phyloP scores from a whole-genome alignment of 2,329 filamentous ascomycete genomes.

The Trichoderma brevicompactum region DNA sequence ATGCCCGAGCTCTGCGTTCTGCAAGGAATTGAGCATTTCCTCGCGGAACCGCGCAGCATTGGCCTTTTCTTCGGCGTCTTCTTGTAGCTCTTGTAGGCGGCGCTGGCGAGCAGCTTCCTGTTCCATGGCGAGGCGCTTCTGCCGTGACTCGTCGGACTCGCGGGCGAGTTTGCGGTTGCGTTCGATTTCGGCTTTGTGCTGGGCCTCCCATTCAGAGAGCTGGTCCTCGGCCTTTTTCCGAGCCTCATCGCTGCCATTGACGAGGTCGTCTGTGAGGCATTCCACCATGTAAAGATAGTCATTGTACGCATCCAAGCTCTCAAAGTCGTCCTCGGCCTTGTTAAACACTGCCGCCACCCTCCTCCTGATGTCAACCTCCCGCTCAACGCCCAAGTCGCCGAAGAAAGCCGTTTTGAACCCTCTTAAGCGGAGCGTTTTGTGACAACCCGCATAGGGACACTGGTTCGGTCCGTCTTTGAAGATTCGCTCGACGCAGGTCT shows the following conservation, averaged over 20 bases:
- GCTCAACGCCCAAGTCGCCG: conserved; percentile 82
- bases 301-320: conserved; percentile 81
- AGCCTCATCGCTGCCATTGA: conserved; percentile 71
- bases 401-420: conserved; percentile 90
- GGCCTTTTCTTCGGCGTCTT: conserved; percentile 71
- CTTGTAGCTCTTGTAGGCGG: conserved; percentile 64
- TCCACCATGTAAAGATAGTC: conserved; percentile 95
- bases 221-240: conserved; percentile 52
- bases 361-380: conserved; percentile 89
- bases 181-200: conserved; percentile 71
- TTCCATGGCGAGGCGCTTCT: conserved; percentile 64
- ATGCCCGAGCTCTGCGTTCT: conserved; percentile 62
- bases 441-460: conserved; percentile 88
- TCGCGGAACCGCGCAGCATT: conserved; percentile 66
- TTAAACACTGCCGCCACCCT: conserved; percentile 84
- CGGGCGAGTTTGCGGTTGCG: conserved; percentile 60
- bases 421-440: conserved; percentile 80
- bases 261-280: conserved; percentile 84
- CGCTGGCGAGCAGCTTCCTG: conserved; percentile 65
- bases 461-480: conserved; percentile 90
- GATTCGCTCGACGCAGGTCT: conserved; percentile 91
- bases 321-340: conserved; percentile 87
- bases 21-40: conserved; percentile 72
- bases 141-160: conserved; percentile 59
- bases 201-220: conserved; percentile 67